Base-by-base conservation (phyloP, 805 yeast species). In the Candida jianshihensis region DNA sequence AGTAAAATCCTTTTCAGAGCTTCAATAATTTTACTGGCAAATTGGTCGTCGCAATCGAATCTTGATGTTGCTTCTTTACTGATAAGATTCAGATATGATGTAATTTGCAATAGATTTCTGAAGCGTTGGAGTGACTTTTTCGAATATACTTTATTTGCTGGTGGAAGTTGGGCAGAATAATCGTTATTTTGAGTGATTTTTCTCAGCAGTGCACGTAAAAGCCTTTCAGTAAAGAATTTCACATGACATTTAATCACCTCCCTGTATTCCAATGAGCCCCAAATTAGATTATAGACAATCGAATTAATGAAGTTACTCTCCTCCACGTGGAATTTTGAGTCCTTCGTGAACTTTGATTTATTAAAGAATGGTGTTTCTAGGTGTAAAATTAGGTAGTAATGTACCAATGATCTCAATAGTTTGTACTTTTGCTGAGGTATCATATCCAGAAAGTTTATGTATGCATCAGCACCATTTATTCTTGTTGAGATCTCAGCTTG, bases 401-500 rank as follows among this genome's bases (percentile, higher is more conserved):
- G 44, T 29, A 51, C 44, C 18, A 56, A 43, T 19, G 63, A 52
- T 31, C 53, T 49, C 37, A 71, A 42, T 0, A 68, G 49, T 38
- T 55, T 59, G 46, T 57, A 64, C 21, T 64, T 56, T 42, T 65
- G 71, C 38, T 60, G 63, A 22, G 63, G 58, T 17, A 59, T 38
- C n/a, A 56, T 61, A 12, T 48, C 41, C 30, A 62, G 42, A 35
- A 64, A 60, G 3, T 53, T 51, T 1, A 36, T 37, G 20, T 60
- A 56, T 4, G 69, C 50, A 9, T 56, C 48, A 12, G 49, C 46
- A 19, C 56, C 56, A 30, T 70, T 68, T n/a, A 69, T 51, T 50
- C 89, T 66, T 1, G 78, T 64, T 0, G 79, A 48, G 17, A 80
- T 70, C 47, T 82, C 89, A 26, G 68, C 56, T 68, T 78, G 73